Conservation (phyloP, 441 rosid species). For the Populus hybrid region DNA sequence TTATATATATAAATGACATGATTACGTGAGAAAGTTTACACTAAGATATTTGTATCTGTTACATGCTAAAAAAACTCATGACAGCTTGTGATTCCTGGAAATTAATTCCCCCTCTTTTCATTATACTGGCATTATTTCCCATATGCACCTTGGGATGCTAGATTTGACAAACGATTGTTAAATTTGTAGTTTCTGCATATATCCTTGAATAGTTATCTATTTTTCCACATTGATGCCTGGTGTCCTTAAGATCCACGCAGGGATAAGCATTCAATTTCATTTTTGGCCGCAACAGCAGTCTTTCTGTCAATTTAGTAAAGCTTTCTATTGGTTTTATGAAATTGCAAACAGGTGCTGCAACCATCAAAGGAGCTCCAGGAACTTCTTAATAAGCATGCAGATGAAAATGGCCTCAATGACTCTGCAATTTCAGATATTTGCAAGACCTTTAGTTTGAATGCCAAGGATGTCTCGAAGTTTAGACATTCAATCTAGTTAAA, state of each 20-base stretch:
- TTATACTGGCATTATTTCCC: not conserved
- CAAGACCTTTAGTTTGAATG: slow-evolving; percentile 50
- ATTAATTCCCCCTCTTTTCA: not conserved
- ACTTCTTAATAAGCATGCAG: slow-evolving; percentile 27
- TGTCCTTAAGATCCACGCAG: not conserved
- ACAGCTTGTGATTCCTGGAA: not conserved
- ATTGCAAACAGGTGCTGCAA: slow-evolving; percentile 44
- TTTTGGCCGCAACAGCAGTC: not conserved
- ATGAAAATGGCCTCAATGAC: slow-evolving; percentile 46
- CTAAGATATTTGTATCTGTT: not conserved
- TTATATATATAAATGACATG: too few species aligned
- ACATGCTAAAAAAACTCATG: not conserved
- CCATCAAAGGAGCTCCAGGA: slow-evolving; percentile 67
- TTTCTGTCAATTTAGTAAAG: not conserved
- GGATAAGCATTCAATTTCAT: not conserved
- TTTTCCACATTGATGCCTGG: not conserved
- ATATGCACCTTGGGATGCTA: not conserved
- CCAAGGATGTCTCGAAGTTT: slow-evolving; percentile 58
- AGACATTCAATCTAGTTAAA: slow-evolving; percentile 33
- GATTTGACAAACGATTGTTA: not conserved
- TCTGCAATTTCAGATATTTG: slow-evolving; percentile 49
- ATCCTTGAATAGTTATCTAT: not conserved
- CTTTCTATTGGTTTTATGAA: not conserved
- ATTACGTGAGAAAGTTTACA: too few species aligned
- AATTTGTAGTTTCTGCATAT: not conserved